These are phyloP conservation scores for Yueomyces sinensis DNA, from an alignment of 805 yeast species.

Conservation along the genomic window DNA sequence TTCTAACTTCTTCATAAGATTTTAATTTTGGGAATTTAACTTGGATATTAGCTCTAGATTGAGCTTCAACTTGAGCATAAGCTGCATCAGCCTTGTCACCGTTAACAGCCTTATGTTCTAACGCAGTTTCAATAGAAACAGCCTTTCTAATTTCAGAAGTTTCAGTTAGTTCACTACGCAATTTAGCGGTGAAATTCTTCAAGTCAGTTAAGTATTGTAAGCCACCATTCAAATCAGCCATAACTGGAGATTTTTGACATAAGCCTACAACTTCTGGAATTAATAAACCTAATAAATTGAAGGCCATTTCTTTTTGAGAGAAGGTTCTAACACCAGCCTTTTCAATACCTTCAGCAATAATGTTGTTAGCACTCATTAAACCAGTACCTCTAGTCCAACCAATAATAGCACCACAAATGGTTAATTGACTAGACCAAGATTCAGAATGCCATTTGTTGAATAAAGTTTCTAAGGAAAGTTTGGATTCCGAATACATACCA, in stretches of 20 bases:
- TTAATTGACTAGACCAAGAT: conserved; percentile 88
- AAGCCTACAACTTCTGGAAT: conserved; percentile 72
- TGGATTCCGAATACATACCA: conserved; percentile 97
- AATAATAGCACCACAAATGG: conserved; percentile 95
- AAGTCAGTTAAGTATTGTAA: conserved; percentile 85
- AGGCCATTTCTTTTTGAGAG: conserved; percentile 98
- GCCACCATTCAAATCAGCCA: conserved; percentile 99
- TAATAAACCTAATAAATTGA: conserved; percentile 89
- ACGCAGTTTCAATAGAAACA: conserved; percentile 83
- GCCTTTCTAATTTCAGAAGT: conserved; percentile 91
- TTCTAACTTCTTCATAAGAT: conserved; percentile 58
- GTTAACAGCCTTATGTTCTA: conserved; percentile 68
- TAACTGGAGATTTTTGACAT: conserved; percentile 87
- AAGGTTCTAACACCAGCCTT: conserved; percentile 92
- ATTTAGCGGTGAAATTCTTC: conserved; percentile 69
- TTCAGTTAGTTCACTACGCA: conserved; percentile 61
- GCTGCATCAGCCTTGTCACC: conserved; percentile 86
- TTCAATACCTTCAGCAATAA: conserved; percentile 96
- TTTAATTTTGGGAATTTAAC: conserved; percentile 87
- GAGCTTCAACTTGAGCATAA: conserved; percentile 59
- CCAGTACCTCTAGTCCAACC: conserved; percentile 99
- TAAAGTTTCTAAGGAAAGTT: conserved; percentile 85
- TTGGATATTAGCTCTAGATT: conserved; percentile 92
- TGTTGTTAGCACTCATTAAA: conserved; percentile 92
- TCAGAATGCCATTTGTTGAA: conserved; percentile 99